Evolutionary conservation across 2,329 filamentous ascomycete genomes (phyloP).

Genomic region (Trichoderma lentiforme): DNA sequence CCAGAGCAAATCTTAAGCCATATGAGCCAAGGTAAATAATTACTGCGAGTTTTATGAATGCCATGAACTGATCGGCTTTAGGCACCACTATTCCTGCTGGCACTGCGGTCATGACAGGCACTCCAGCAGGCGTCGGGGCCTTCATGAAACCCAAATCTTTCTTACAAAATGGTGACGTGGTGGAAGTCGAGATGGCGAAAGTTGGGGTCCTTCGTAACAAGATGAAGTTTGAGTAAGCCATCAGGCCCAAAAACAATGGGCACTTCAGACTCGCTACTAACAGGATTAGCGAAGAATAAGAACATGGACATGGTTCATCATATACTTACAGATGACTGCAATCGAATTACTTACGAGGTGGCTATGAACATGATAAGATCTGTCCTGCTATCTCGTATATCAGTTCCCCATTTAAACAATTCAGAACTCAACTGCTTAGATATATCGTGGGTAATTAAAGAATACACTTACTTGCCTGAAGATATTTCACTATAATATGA

Average conservation of each 20-base stretch:
- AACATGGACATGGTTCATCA: not conserved
- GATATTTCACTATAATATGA: too few species aligned
- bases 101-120: conserved; percentile 50
- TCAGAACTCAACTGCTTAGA: not conserved
- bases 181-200: conserved; percentile 30
- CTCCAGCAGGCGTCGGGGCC: conserved; percentile 38
- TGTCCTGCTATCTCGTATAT: not conserved
- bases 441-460: too few species aligned
- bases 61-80: not conserved
- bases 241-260: not conserved
- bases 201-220: conserved; percentile 27
- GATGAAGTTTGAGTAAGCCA: conserved; percentile 24
- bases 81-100: conserved; percentile 35
- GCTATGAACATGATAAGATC: not conserved
- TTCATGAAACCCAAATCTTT: conserved; percentile 31
- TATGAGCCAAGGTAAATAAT: not conserved
- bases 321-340: not conserved
- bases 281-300: not conserved
- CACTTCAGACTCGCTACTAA: not conserved
- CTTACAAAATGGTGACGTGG: conserved; percentile 35
- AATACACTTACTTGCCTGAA: too few species aligned
- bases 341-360: not conserved
- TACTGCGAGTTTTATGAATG: not conserved
- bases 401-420: not conserved
- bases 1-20: not conserved